These are phyloP conservation scores for Alternaria metachromatica DNA, from an alignment of 2,329 filamentous ascomycete genomes.

Conservation along the genomic window DNA sequence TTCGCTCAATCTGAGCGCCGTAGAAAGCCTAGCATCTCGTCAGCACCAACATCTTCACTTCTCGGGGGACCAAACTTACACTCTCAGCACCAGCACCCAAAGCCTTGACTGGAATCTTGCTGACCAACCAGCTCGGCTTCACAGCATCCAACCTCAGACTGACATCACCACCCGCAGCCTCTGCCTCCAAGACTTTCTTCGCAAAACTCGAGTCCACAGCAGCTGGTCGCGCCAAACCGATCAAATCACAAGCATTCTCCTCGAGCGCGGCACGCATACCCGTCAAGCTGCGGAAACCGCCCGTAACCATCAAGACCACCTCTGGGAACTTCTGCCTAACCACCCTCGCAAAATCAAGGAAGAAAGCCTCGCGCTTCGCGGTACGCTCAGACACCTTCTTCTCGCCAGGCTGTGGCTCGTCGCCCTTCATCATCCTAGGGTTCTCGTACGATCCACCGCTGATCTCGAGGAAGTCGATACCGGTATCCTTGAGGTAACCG, in stretches of 20 bases:
- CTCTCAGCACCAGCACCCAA: conserved; percentile 4
- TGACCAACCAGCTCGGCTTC: conserved; percentile 8
- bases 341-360: conserved; percentile 66
- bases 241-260: conserved; percentile 29
- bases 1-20: background rate
- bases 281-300: conserved; percentile 61
- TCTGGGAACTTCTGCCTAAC: conserved; percentile 51
- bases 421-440: conserved; percentile 7
- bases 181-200: conserved; percentile 14
- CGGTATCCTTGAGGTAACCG: conserved; percentile 55
- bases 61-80: background rate
- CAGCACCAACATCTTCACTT: background rate
- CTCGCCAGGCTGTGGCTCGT: background rate
- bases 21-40: background rate
- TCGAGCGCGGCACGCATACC: conserved; percentile 64
- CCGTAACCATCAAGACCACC: conserved; percentile 61
- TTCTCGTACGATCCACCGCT: conserved; percentile 61
- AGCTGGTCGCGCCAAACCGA: conserved; percentile 23
- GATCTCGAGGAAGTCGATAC: conserved; percentile 72
- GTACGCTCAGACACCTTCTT: conserved; percentile 47
- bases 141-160: conserved; percentile 1
- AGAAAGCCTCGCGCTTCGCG: conserved; percentile 68
- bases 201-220: conserved; percentile 12
- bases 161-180: conserved; percentile 2
- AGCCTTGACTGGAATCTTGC: conserved; percentile 4